Conservation (phyloP, 768 basidiomycete genomes). For the Pleurotus tuoliensis region DNA sequence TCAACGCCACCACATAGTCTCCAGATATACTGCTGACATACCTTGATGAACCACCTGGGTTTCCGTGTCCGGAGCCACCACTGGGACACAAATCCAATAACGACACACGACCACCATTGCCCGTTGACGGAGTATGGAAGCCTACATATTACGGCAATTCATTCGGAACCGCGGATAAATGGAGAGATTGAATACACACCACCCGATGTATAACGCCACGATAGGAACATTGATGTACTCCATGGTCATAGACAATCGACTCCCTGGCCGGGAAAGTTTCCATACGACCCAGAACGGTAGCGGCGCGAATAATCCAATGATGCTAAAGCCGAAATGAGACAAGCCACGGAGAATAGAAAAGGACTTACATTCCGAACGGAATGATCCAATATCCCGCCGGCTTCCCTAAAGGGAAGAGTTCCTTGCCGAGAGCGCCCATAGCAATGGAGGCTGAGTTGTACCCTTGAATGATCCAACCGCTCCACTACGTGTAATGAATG, state of each 20-base stretch:
- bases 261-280: conserved; percentile 29
- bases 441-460: conserved; percentile 54
- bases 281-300: conserved; percentile 46
- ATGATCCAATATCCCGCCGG: conserved; percentile 38
- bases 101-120: conserved; percentile 50
- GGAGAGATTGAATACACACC: conserved; percentile 14
- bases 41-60: conserved; percentile 47
- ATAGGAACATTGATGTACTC: conserved; percentile 46
- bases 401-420: conserved; percentile 49
- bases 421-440: conserved; percentile 49
- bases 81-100: conserved; percentile 46
- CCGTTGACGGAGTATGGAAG: conserved; percentile 52
- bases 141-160: conserved; percentile 11
- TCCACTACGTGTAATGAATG: conserved; percentile 31
- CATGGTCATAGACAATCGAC: conserved; percentile 27
- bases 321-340: conserved; percentile 12
- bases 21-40: conserved; percentile 7
- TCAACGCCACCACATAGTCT: too few relatives aligned
- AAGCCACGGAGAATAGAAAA: background rate
- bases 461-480: conserved; percentile 49
- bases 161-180: background rate
- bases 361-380: conserved; percentile 40
- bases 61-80: conserved; percentile 43
- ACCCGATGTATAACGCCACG: conserved; percentile 34
- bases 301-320: conserved; percentile 46